phyloP scores from a whole-genome alignment of 2,329 filamentous ascomycete species.

The Hypoxylon sp. region DNA sequence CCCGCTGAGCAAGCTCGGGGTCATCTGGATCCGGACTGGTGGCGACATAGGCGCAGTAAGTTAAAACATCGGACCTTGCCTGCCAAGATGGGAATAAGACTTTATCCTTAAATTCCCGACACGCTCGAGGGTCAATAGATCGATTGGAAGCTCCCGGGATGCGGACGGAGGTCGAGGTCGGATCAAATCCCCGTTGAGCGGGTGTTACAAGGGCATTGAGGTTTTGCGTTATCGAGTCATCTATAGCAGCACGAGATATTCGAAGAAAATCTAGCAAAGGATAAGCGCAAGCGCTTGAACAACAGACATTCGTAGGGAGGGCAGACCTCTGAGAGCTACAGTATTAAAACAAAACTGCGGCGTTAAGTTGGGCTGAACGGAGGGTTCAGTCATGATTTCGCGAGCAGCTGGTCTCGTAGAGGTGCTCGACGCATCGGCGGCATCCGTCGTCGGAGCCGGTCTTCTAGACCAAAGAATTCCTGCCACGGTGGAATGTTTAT shows the following conservation, averaged over 20 bases:
- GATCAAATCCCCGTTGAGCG: conserved; percentile 80
- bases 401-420: conserved; percentile 36
- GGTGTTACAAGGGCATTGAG: conserved; percentile 91
- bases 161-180: conserved; percentile 79
- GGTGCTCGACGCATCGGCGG: conserved; percentile 52
- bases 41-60: conserved; percentile 90
- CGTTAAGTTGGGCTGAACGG: conserved; percentile 69
- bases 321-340: conserved; percentile 75
- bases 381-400: conserved; percentile 64
- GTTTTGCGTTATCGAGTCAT: conserved; percentile 94
- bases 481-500: conserved; percentile 61
- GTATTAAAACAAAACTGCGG: conserved; percentile 86
- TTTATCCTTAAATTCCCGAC: conserved; percentile 79
- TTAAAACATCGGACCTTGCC: conserved; percentile 83
- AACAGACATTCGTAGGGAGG: conserved; percentile 1
- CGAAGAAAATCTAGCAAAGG: conserved; percentile 84
- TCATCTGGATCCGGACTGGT: conserved; percentile 90
- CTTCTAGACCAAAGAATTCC: conserved; percentile 64
- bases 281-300: conserved; percentile 17
- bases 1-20: conserved; percentile 78
- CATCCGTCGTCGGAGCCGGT: conserved; percentile 58
- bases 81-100: conserved; percentile 94
- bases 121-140: conserved; percentile 74
- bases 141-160: conserved; percentile 65
- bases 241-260: conserved; percentile 84